A percentile compares a stretch with the other conserved stretches of the same genome.
phyloP scores from a whole-genome alignment of 1,139 yeast species.

The Scheffersomyces insectosa region DNA sequence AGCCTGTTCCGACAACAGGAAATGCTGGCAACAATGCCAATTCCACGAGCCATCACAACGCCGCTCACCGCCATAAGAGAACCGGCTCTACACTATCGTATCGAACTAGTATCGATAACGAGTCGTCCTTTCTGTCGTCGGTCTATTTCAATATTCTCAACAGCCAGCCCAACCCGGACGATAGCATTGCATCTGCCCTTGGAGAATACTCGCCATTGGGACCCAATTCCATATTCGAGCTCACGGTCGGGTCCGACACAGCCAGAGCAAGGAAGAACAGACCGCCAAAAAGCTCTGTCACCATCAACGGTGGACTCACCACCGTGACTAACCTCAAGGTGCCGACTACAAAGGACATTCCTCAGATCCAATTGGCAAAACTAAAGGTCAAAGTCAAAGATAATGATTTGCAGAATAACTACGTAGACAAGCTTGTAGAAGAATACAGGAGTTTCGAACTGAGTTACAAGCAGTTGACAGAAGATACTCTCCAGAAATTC shows the following conservation, averaged over 20 bases:
- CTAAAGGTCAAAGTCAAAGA: constrained; percentile 50
- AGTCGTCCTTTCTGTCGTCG: constrained; percentile 34
- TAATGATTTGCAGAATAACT: constrained; percentile 45
- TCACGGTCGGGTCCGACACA: constrained; percentile 60
- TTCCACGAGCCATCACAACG: background rate
- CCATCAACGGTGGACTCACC: constrained; percentile 43
- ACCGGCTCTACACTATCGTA: constrained; percentile 26
- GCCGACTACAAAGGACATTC: constrained; percentile 84
- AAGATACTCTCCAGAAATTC: constrained; percentile 48
- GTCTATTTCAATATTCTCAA: constrained; percentile 29
- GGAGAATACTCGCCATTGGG: constrained; percentile 58
- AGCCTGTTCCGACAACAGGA: constrained; percentile 7
- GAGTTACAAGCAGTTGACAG: constrained; percentile 49
- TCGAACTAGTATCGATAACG: constrained; percentile 40
- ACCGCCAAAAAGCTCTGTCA: constrained; percentile 34
- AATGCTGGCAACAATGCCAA: no score
- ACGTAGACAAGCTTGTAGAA: constrained; percentile 40
- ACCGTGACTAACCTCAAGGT: constrained; percentile 50
- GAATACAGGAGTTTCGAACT: constrained; percentile 60
- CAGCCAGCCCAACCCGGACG: constrained; percentile 14
- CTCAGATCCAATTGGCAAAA: constrained; percentile 72
- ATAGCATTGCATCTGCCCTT: background rate
- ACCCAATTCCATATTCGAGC: constrained; percentile 75
- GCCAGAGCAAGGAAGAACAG: constrained; percentile 37
- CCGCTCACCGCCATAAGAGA: constrained; percentile 9